phyloP scores from a whole-genome alignment of 805 yeast genomes.

The Wickerhamiella nectarea region DNA sequence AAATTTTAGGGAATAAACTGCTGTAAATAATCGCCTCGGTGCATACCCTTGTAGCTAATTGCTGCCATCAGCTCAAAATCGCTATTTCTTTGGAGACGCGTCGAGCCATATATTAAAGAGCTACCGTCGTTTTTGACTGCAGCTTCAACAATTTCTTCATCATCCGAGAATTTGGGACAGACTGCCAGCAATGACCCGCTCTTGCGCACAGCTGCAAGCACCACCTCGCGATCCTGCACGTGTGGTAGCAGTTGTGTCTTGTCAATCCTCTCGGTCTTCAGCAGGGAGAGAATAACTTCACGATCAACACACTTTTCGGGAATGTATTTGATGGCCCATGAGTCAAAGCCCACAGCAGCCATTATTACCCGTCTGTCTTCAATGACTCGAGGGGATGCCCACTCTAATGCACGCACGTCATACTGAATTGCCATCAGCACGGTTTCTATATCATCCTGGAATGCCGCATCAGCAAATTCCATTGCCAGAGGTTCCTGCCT shows the following conservation, averaged over 20 bases:
- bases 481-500: neutral
- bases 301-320: neutral
- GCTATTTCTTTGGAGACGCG: neutral
- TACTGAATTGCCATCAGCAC: neutral
- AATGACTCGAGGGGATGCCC: neutral
- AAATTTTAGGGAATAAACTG: neutral
- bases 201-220: neutral
- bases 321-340: neutral
- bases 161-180: neutral
- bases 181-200: constrained; percentile 1
- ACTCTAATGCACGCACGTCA: neutral
- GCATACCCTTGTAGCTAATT: neutral
- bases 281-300: neutral
- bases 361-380: neutral
- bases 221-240: neutral
- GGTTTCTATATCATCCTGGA: neutral
- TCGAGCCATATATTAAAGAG: constrained; percentile 2
- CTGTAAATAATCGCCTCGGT: neutral
- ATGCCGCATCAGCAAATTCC: neutral
- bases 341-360: neutral
- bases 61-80: neutral
- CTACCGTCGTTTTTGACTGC: neutral
- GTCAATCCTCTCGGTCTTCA: neutral
- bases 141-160: neutral
- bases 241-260: neutral